These are phyloP conservation scores for Fusarium longipes DNA, from an alignment of 2,329 filamentous ascomycete genomes.

Conservation along the genomic window DNA sequence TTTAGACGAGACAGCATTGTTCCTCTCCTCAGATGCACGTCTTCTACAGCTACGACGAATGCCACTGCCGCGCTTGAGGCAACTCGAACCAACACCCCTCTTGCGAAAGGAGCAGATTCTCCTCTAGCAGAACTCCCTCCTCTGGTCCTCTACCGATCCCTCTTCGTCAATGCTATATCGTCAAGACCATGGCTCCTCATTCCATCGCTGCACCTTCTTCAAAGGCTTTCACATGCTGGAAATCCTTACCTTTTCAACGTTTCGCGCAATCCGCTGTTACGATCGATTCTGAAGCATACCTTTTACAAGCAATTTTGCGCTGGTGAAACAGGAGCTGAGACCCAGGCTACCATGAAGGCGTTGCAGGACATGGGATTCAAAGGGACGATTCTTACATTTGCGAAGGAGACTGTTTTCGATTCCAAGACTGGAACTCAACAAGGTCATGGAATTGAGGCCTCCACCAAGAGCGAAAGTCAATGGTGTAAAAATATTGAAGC, in stretches of 20 bases:
- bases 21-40: slow-evolving; percentile 9
- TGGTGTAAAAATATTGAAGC: slow-evolving; percentile 52
- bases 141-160: slow-evolving; percentile 53
- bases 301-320: slow-evolving; percentile 68
- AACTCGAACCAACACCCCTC: slow-evolving; percentile 15
- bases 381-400: slow-evolving; percentile 68
- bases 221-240: slow-evolving; percentile 49
- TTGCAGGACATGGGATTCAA: slow-evolving; percentile 62
- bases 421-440: slow-evolving; percentile 46
- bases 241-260: slow-evolving; percentile 56
- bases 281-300: slow-evolving; percentile 60
- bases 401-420: slow-evolving; percentile 57
- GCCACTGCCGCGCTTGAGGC: slow-evolving; percentile 23
- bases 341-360: slow-evolving; percentile 56
- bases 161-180: slow-evolving; percentile 59
- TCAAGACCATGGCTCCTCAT: slow-evolving; percentile 56
- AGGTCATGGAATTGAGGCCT: slow-evolving; percentile 47
- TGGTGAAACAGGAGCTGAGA: slow-evolving; percentile 61
- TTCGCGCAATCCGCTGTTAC: slow-evolving; percentile 62
- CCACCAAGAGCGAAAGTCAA: slow-evolving; percentile 55
- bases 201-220: slow-evolving; percentile 53
- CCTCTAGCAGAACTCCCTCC: slow-evolving; percentile 50
- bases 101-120: slow-evolving; percentile 5
- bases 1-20: slow-evolving; percentile 13
- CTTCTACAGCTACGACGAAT: slow-evolving; percentile 12